Percentiles rank a stretch among this genome's conserved stretches.
phyloP scores from a whole-genome alignment of 345 rosid species.

The Melaleuca quinquenervia region DNA sequence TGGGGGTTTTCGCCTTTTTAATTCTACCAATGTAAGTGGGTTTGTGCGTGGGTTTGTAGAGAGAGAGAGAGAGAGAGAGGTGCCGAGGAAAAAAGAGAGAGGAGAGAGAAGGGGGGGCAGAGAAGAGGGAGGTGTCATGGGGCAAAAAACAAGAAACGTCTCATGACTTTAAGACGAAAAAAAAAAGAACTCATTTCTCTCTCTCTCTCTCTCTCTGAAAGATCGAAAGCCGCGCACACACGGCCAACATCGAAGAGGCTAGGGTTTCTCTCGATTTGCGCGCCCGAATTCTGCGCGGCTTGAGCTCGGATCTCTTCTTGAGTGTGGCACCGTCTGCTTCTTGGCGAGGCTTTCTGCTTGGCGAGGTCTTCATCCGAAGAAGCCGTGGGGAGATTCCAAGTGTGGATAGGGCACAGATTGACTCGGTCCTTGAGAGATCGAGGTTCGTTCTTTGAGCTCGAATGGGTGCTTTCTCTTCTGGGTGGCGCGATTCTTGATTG shows the following conservation, averaged over 20 bases:
- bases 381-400: background rate
- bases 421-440: background rate
- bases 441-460: background rate
- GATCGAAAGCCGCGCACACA: background rate
- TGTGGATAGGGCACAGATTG: background rate
- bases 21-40: background rate
- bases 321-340: background rate
- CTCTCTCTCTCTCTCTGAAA: background rate
- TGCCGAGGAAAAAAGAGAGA: background rate
- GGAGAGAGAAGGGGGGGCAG: no score
- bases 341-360: background rate
- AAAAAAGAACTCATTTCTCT: background rate
- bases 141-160: background rate
- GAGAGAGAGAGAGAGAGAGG: background rate
- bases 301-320: background rate
- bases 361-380: background rate
- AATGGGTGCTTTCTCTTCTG: background rate
- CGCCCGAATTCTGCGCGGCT: background rate
- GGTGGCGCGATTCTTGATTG: background rate
- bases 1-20: background rate
- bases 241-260: background rate
- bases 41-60: background rate
- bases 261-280: slow-evolving; percentile 6
- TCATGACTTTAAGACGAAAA: slow-evolving; percentile 1
- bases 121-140: background rate